Base-by-base conservation (phyloP, 192 early-diverging fungal genomes). In the Piromyces sp. region DNA sequence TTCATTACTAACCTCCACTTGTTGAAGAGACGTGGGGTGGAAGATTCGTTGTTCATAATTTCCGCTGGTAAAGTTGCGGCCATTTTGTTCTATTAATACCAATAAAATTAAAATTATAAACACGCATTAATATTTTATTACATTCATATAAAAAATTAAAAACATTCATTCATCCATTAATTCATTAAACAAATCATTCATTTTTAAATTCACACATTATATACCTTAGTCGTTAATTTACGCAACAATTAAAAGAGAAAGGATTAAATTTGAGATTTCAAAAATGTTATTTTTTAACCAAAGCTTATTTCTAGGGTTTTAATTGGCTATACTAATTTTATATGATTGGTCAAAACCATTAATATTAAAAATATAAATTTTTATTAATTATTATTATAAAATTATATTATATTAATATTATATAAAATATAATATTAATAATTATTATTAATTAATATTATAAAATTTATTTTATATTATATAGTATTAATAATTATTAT, bases 1-100 rank as follows among this genome's bases (percentile, higher is more conserved):
- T 15, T 40, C 14, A 51, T 28, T 22, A 68, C 51, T 68, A n/a
- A 68, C 51, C 89, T 89, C 95, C 95, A 96, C 91, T 94, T 94
- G 91, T 94, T 93, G 90, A 95, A 95, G 78, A 95, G 90, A 84
- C 86, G 88, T 87, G 86, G 86, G 79, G 87, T 85, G 84, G 87
- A 87, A 85, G 51, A 68, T 68, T 84, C 88, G 30, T 86, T 88
- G 81, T 86, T 86, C 81, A 87, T 86, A 86, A 91, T 85, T 82
- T 90, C 90, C 83, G 88, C 87, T 84, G 89, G 89, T 81, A 90
- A 85, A 86, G 84, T 68, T 68, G 51, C 51, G 51, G 51, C 51
- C 51, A 68, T 68, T 2, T 68, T 68, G 51, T 68, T 68, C 51
- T 68, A 68, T 22, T 38, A 38, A 14, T 38, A 15, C 6, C 13